Conservation (phyloP, 2,329 filamentous ascomycete species). For the Ophiostoma ulmi region DNA sequence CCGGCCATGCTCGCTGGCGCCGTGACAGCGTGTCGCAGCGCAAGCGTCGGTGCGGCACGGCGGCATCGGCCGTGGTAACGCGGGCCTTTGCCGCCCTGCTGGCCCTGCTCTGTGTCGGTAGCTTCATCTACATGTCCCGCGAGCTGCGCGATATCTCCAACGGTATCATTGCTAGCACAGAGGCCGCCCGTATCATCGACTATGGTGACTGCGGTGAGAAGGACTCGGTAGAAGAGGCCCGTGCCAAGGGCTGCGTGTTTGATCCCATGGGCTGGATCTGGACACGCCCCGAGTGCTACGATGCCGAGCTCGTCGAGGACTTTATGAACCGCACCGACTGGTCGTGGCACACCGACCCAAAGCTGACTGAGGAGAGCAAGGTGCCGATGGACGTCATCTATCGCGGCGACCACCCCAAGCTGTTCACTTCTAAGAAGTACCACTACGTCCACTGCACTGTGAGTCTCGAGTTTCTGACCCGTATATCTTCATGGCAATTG, state of each 20-base stretch:
- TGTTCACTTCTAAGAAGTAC: slow-evolving; percentile 20
- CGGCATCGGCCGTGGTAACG: not conserved
- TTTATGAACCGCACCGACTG: slow-evolving; percentile 26
- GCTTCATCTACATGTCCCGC: slow-evolving; percentile 10
- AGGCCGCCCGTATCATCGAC: slow-evolving; percentile 12
- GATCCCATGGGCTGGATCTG: slow-evolving; percentile 27
- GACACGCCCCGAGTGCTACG: slow-evolving; percentile 27
- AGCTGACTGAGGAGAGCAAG: slow-evolving; percentile 20
- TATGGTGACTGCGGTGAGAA: slow-evolving; percentile 25
- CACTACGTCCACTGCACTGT: slow-evolving; percentile 19
- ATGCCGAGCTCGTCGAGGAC: slow-evolving; percentile 24
- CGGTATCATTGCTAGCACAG: not conserved
- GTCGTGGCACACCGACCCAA: slow-evolving; percentile 25
- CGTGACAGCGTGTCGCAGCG: slow-evolving; percentile 4
- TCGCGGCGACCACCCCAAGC: slow-evolving; percentile 24
- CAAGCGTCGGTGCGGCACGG: not conserved
- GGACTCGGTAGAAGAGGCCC: slow-evolving; percentile 24
- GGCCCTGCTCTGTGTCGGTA: not conserved
- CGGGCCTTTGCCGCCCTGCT: slow-evolving; percentile 1
- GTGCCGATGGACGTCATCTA: slow-evolving; percentile 23
- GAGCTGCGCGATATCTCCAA: slow-evolving; percentile 7
- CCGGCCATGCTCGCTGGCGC: slow-evolving; percentile 3
- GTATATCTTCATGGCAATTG: not conserved
- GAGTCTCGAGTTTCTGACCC: not conserved
- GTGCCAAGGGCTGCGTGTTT: slow-evolving; percentile 26